A percentile compares a stretch with the other conserved stretches of the same genome.
These are phyloP conservation scores for Fusarium penzigii DNA, from an alignment of 2,329 filamentous ascomycete species.

Conservation along the genomic window DNA sequence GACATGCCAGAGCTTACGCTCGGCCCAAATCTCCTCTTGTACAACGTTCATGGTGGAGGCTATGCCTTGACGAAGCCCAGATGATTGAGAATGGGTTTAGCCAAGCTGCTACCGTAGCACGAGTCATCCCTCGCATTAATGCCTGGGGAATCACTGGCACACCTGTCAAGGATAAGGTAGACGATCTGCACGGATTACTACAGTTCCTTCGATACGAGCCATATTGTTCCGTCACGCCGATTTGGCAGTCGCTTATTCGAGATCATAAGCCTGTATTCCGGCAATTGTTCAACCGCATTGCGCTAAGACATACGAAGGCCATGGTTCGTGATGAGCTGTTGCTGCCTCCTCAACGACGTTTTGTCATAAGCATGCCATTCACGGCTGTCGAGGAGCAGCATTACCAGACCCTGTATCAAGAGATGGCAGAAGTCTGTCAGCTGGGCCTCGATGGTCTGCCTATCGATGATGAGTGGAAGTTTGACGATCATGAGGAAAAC, in stretches of 20 bases:
- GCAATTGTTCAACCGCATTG: constrained; percentile 68
- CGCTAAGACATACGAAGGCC: constrained; percentile 84
- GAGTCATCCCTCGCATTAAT: constrained; percentile 78
- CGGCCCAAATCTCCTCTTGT: constrained; percentile 74
- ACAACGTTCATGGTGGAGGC: constrained; percentile 83
- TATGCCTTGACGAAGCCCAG: constrained; percentile 78
- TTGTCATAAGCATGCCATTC: constrained; percentile 87
- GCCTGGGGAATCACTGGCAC: constrained; percentile 91
- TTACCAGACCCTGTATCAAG: constrained; percentile 73
- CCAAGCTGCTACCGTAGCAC: constrained; percentile 78
- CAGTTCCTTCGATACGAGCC: constrained; percentile 80
- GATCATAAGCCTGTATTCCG: constrained; percentile 65
- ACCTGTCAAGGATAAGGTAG: constrained; percentile 76
- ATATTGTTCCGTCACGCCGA: constrained; percentile 61
- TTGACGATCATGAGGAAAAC: constrained; percentile 62
- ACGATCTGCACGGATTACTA: constrained; percentile 77
- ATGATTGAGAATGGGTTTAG: constrained; percentile 91
- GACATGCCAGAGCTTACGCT: constrained; percentile 66
- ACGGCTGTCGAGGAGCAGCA: constrained; percentile 89
- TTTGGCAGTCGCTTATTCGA: constrained; percentile 69
- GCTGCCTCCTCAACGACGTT: constrained; percentile 80
- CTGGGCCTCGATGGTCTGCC: constrained; percentile 67
- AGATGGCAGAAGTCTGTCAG: constrained; percentile 72
- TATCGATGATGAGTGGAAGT: constrained; percentile 61
- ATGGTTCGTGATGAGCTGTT: constrained; percentile 75